A percentile compares a stretch with the other conserved stretches of the same genome.
Conservation (phyloP, 2,329 filamentous ascomycete species). For the Fusarium circinatum region DNA sequence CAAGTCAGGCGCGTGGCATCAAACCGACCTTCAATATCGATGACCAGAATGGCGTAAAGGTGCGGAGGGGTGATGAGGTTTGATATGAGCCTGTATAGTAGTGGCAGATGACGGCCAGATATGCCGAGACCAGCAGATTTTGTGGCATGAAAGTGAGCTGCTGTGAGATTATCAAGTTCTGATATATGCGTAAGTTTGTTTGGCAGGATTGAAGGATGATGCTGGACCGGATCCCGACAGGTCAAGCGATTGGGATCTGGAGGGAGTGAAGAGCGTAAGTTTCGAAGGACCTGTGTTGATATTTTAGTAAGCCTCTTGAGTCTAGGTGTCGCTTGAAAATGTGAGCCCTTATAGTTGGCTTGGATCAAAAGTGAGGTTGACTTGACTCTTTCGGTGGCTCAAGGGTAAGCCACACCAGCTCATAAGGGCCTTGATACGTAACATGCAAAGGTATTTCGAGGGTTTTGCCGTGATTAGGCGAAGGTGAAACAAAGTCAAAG, state of each 20-base stretch:
- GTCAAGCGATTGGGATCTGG: constrained; percentile 24
- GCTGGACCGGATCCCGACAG: constrained; percentile 24
- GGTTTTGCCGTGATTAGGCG: no score
- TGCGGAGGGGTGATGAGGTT: constrained; percentile 60
- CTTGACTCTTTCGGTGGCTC: not conserved
- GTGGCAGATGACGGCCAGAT: constrained; percentile 62
- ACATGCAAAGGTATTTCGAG: not conserved
- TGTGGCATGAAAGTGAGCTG: constrained; percentile 59
- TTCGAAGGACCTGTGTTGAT: constrained; percentile 37
- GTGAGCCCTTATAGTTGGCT: not conserved
- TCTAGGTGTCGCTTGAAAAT: not conserved
- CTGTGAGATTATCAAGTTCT: constrained; percentile 58
- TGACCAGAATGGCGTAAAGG: constrained; percentile 60
- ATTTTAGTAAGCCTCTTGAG: not conserved
- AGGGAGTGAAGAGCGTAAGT: constrained; percentile 42
- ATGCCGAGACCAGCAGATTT: constrained; percentile 60
- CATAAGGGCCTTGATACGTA: not conserved
- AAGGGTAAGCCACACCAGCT: not conserved
- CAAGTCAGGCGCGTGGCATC: constrained; percentile 60
- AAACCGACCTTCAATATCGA: constrained; percentile 67
- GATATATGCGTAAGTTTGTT: constrained; percentile 54
- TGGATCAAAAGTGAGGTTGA: not conserved
- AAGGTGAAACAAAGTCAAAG: not conserved
- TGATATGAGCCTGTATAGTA: constrained; percentile 66
- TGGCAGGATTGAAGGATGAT: constrained; percentile 23